These are phyloP conservation scores for Phoma sp. DNA, from an alignment of 2,329 filamentous ascomycete genomes.

Conservation along the genomic window DNA sequence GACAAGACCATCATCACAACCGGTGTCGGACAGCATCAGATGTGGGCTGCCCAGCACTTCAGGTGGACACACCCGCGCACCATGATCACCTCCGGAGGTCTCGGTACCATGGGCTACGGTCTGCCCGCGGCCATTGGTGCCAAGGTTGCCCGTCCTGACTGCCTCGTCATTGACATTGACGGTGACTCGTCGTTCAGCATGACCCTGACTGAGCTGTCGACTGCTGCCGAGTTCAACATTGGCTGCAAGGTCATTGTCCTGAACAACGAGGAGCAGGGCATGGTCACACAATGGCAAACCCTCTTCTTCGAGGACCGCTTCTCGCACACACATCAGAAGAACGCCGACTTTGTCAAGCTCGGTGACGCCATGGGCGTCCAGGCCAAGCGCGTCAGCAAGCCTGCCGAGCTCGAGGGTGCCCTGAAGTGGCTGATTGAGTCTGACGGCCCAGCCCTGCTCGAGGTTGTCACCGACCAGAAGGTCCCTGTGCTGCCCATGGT, in stretches of 20 bases:
- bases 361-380: slow-evolving; percentile 90
- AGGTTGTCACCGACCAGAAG: slow-evolving; percentile 89
- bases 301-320: slow-evolving; percentile 96
- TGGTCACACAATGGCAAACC: slow-evolving; percentile 99
- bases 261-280: slow-evolving; percentile 98
- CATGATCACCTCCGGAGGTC: slow-evolving; percentile 95
- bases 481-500: slow-evolving; percentile 98
- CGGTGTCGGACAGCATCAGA: slow-evolving; percentile 97
- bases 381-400: slow-evolving; percentile 73
- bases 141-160: slow-evolving; percentile 83
- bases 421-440: slow-evolving; percentile 85
- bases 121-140: slow-evolving; percentile 94
- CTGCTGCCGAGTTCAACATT: slow-evolving; percentile 94
- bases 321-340: slow-evolving; percentile 90
- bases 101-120: slow-evolving; percentile 96
- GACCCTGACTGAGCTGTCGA: slow-evolving; percentile 94
- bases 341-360: slow-evolving; percentile 95
- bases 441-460: slow-evolving; percentile 90
- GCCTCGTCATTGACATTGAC: slow-evolving; percentile 93
- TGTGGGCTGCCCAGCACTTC: slow-evolving; percentile 98
- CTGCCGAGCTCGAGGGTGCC: slow-evolving; percentile 77
- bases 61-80: slow-evolving; percentile 89
- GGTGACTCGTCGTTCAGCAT: slow-evolving; percentile 99
- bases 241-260: slow-evolving; percentile 93
- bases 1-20: slow-evolving; percentile 87